phyloP scores from a whole-genome alignment of 169 alveolate genomes.

The Cryptosporidium ubiquitum region DNA sequence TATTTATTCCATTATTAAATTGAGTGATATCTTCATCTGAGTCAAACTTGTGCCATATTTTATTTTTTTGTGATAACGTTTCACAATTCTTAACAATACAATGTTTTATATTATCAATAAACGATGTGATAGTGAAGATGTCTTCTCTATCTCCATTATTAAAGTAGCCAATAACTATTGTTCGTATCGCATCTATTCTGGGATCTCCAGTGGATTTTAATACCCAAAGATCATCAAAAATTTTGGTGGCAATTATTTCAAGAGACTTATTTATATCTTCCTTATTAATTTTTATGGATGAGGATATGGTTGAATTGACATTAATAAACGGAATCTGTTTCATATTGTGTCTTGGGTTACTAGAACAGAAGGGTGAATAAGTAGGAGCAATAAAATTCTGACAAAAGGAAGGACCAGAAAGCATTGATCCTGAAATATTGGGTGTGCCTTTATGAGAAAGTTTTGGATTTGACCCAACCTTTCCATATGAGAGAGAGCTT shows the following conservation, averaged over 20 bases:
- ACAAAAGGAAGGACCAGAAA: conserved; percentile 5
- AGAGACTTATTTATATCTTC: conserved; percentile 53
- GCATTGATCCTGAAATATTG: neutral
- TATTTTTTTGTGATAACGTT: neutral
- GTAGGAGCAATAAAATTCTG: conserved; percentile 71
- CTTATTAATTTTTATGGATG: conserved; percentile 25
- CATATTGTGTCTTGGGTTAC: conserved; percentile 8
- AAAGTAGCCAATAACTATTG: conserved; percentile 24
- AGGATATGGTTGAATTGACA: conserved; percentile 16
- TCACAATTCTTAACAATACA: conserved; percentile 30
- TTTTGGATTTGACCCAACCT: conserved; percentile 8
- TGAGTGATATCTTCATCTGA: neutral
- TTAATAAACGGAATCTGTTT: conserved; percentile 18
- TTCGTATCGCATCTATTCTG: conserved; percentile 42
- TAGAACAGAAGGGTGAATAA: conserved; percentile 37
- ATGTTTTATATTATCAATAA: conserved; percentile 58
- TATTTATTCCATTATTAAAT: neutral
- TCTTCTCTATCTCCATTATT: conserved; percentile 14
- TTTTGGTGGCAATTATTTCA: conserved; percentile 47
- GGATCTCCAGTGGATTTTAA: conserved; percentile 55
- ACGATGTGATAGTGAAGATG: conserved; percentile 63
- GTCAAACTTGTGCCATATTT: conserved; percentile 23
- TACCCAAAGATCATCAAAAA: conserved; percentile 69
- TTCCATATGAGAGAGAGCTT: conserved; percentile 13
- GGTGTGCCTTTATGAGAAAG: neutral